A percentile compares a stretch with the other conserved stretches of the same genome.
Conservation (phyloP, 2,329 filamentous ascomycete species). For the Colletotrichum scovillei region DNA sequence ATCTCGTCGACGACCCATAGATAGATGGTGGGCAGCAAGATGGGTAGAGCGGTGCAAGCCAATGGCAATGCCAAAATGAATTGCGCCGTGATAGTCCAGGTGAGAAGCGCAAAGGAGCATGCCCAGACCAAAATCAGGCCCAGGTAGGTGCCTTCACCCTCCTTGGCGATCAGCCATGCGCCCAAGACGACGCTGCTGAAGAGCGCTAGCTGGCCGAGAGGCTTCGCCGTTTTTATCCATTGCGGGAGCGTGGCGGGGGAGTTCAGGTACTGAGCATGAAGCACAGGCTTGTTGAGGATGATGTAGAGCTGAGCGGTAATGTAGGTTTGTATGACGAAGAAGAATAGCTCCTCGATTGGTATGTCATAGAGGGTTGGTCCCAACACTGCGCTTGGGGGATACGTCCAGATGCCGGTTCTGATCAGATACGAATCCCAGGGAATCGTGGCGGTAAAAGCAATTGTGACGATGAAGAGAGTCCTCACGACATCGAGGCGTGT, state of each 20-base stretch:
- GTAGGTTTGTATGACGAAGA: constrained; percentile 82
- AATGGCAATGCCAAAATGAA: constrained; percentile 71
- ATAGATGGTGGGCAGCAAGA: constrained; percentile 73
- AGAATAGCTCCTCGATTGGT: constrained; percentile 79
- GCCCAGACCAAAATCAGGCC: constrained; percentile 79
- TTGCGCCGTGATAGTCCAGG: constrained; percentile 73
- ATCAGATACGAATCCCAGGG: constrained; percentile 85
- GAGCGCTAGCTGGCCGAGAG: constrained; percentile 63
- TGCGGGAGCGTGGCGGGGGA: constrained; percentile 43
- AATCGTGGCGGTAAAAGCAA: constrained; percentile 75
- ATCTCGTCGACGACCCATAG: constrained; percentile 79
- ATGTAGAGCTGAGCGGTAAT: constrained; percentile 77
- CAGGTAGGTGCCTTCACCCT: constrained; percentile 70
- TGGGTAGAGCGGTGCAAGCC: constrained; percentile 68
- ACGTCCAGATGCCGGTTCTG: constrained; percentile 75
- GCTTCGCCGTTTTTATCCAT: constrained; percentile 44
- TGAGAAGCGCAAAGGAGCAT: constrained; percentile 71
- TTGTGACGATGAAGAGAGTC: constrained; percentile 67
- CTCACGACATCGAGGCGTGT: constrained; percentile 73
- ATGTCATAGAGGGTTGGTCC: constrained; percentile 73
- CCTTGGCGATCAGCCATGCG: constrained; percentile 54
- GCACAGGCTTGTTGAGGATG: constrained; percentile 72
- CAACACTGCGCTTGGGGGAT: constrained; percentile 72
- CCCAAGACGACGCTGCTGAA: constrained; percentile 56
- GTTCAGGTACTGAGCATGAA: constrained; percentile 57